Evolutionary conservation across 1,139 yeast species (phyloP), one percentile per base, ranked within the genome.

Genomic region (Keqinozyma sinolaborantium): DNA sequence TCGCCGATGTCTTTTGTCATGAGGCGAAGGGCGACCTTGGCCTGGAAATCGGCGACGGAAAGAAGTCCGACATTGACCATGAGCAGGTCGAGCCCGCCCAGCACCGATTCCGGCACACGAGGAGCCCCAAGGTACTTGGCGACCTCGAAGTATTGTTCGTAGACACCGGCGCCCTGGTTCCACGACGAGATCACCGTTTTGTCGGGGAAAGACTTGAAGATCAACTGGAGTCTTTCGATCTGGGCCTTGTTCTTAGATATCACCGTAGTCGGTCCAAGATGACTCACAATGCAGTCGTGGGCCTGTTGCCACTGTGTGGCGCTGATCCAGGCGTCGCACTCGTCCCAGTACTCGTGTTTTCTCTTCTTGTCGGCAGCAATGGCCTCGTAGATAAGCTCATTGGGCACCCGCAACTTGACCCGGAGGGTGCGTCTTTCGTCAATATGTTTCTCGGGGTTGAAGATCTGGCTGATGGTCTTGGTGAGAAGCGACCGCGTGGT

Each of bases 261-360:
- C 19, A 81, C 71, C 16, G 78, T 69, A 28, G 56, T 47, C 8
- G 97, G 97, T 0, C 92, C 97, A 24, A 88, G 81, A 11, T 66
- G 54, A 3, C 60, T 48, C 3, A 77, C 49, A 4, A 85, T 61
- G 0, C 77, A 62, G 2, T 58, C 54, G 45, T 85, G 95, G 0
- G 95, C 95, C 28, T 75, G 78, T 1, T 60, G 64, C 66, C 77
- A 76, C 30, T 72, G 53, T 11, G 61, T 63, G 0, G 95, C 95
- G n/a, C 64, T 66, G 3, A 86, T 56, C 30, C 83, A 70, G 14
- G 81, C 75, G 30, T 70, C 64, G 2, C 81, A 77, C 41, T 87
- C 90, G 7, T 70, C 64, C 61, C 79, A 65, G 42, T 63, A 70
- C 32, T 83, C 73, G 2, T 41, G 35, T 8, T 62, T 60, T 30